These are phyloP conservation scores for Chytriomyces sp. DNA, from an alignment of 192 early-diverging fungal genomes.

Conservation along the genomic window DNA sequence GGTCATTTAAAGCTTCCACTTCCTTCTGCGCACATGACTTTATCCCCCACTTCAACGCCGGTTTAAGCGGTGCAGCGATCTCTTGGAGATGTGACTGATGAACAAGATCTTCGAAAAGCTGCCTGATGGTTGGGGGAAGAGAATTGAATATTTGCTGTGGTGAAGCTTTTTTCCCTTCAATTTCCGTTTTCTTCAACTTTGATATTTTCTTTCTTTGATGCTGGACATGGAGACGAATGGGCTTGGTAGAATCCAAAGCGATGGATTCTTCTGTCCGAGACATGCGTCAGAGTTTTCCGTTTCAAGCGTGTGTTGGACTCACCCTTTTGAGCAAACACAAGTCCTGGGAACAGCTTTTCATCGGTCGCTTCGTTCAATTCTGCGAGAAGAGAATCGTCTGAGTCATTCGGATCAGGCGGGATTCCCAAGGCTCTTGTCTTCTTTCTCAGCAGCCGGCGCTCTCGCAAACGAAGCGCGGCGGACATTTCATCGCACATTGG, in stretches of 20 bases:
- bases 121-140: slow-evolving; percentile 16
- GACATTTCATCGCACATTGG: slow-evolving; percentile 9
- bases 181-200: not conserved
- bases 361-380: slow-evolving; percentile 39
- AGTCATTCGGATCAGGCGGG: slow-evolving; percentile 41
- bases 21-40: slow-evolving; percentile 22
- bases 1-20: slow-evolving; percentile 19
- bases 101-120: slow-evolving; percentile 25
- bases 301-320: not conserved
- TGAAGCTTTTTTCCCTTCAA: not conserved
- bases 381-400: slow-evolving; percentile 40
- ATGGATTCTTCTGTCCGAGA: not conserved
- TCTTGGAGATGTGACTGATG: slow-evolving; percentile 27
- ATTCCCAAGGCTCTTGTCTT: slow-evolving; percentile 26
- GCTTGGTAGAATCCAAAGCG: not conserved
- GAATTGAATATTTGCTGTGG: slow-evolving; percentile 16
- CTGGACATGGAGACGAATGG: slow-evolving; percentile 17
- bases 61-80: not conserved
- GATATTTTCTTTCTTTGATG: slow-evolving; percentile 5
- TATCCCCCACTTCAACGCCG: slow-evolving; percentile 29
- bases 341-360: slow-evolving; percentile 36
- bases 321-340: slow-evolving; percentile 16
- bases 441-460: slow-evolving; percentile 27
- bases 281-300: not conserved
- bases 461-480: slow-evolving; percentile 19